Percentiles rank a stretch among this genome's conserved stretches.
Conservation (phyloP, 163 green algal species). For the Scenedesmus sp. region DNA sequence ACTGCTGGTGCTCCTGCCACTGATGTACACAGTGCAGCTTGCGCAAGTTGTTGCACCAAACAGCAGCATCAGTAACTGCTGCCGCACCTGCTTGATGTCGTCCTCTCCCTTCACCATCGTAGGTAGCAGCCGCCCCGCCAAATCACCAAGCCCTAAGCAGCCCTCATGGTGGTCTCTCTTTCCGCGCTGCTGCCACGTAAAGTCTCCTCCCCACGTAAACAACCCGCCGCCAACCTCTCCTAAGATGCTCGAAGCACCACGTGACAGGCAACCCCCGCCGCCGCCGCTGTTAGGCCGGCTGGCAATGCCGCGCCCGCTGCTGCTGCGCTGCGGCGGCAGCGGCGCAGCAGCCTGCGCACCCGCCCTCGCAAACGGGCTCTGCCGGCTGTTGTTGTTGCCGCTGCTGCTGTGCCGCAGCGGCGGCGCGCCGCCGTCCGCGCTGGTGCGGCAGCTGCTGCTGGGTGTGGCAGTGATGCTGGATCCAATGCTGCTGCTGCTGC, state of each 20-base stretch:
- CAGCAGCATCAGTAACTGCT: background rate
- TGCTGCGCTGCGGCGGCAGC: slow-evolving; percentile 12
- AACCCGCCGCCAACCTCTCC: slow-evolving; percentile 58
- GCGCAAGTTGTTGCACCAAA: too few species aligned
- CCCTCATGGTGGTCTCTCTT: slow-evolving; percentile 82
- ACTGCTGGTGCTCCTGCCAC: background rate
- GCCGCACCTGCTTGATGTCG: slow-evolving; percentile 52
- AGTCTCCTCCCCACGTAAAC: slow-evolving; percentile 87
- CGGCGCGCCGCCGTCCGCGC: background rate
- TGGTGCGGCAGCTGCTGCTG: background rate
- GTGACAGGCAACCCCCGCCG: slow-evolving; percentile 8
- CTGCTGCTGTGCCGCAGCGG: slow-evolving; percentile 16
- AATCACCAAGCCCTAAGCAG: slow-evolving; percentile 80
- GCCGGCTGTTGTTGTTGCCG: background rate
- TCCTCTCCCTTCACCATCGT: slow-evolving; percentile 60
- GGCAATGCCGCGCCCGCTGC: slow-evolving; percentile 53
- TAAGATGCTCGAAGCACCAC: background rate
- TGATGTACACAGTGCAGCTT: background rate
- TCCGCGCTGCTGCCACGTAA: slow-evolving; percentile 61
- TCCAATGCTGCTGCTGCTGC: background rate
- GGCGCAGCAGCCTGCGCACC: background rate
- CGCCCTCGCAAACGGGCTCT: background rate
- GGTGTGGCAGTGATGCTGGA: background rate
- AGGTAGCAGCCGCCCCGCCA: slow-evolving; percentile 74
- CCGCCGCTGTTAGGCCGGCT: slow-evolving; percentile 21